These are phyloP conservation scores for Globisporangium carolinianum DNA, from an alignment of 352 stramenopile genomes.

Conservation along the genomic window DNA sequence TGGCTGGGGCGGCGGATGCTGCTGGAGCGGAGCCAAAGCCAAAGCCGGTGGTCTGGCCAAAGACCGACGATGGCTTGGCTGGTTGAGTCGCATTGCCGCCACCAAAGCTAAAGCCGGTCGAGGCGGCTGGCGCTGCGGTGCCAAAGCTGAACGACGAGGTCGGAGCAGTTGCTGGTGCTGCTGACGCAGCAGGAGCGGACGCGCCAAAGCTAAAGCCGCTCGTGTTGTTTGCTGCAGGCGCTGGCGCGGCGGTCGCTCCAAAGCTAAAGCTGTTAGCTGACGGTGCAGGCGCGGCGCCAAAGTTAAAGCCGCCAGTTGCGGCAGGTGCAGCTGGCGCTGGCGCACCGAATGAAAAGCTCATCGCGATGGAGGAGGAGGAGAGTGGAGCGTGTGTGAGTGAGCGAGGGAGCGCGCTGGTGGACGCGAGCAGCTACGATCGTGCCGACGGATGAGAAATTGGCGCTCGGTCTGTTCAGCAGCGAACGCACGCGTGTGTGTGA, in stretches of 20 bases:
- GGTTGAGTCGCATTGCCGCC: constrained; percentile 15
- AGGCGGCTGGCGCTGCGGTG: constrained; percentile 1
- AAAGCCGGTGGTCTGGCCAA: constrained; percentile 39
- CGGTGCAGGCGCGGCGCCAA: constrained; percentile 7
- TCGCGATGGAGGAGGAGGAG: constrained; percentile 14
- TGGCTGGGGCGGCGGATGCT: neutral
- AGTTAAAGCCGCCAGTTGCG: constrained; percentile 21
- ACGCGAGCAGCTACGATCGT: too few species aligned
- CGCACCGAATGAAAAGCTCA: constrained; percentile 50
- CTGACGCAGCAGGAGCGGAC: neutral
- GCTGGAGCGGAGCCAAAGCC: constrained; percentile 15
- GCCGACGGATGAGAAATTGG: too few species aligned
- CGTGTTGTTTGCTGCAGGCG: constrained; percentile 14
- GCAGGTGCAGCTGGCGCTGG: constrained; percentile 16
- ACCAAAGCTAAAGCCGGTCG: constrained; percentile 36
- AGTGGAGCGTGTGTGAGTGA: too few species aligned
- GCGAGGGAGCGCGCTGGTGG: too few species aligned
- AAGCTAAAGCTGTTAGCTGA: constrained; percentile 12
- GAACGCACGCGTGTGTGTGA: too few species aligned
- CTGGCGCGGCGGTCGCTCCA: constrained; percentile 17
- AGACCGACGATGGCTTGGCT: constrained; percentile 36
- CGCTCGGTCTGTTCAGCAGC: too few species aligned
- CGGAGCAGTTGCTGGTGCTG: neutral
- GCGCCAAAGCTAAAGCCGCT: constrained; percentile 23
- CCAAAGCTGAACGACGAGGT: constrained; percentile 16